Base-by-base conservation (phyloP, 768 basidiomycete genomes). In the Sporobolomyces pararoseus region DNA sequence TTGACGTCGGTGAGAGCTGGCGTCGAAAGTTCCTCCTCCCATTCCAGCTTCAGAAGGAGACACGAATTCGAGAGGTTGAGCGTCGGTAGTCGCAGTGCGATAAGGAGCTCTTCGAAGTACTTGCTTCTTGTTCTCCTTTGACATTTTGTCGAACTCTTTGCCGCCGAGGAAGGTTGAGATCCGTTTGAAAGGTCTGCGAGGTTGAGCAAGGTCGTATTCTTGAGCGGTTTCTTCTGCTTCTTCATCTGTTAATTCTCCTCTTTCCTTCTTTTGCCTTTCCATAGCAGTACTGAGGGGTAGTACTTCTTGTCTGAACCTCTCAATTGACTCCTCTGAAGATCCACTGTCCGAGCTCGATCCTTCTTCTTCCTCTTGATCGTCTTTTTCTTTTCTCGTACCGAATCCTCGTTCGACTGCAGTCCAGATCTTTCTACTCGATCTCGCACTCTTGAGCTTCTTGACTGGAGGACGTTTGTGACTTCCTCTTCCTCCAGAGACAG, bases 91-190 rank as follows among this genome's bases (percentile, higher is more conserved):
- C 1, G 16, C 17, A 21, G 55, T 39, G 2, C 46, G 39, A 19
- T 60, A 59, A 27, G 55, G 57, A 21, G 57, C 49, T 7, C 25
- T 21, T 21, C 37, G 25, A 4, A 66, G 31, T 13, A 66, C 34
- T 2, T n/a, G 25, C 1, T 14, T 29, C 16, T n/a, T 21, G 7
- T 35, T 51, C 51, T 37, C 52, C 14, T 23, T 42, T 23, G 37
- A 19, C 14, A 46, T 16, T 0, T 7, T 3, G 5, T 42, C 37
- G 12, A 66, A 58, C 17, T 66, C 65, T 12, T 39, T 0, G 4
- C 35, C 50, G 9, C 65, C 65, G 25, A 61, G 39, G 31, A 66
- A 66, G 10, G 58, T 61, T 29, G 51, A 31, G 16, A 52, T 37
- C 32, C 51, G 37, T 27, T 61, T 32, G 29, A 53, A 27, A 37